Conservation (phyloP, 257 asterid species). For the Echium plantagineum region DNA sequence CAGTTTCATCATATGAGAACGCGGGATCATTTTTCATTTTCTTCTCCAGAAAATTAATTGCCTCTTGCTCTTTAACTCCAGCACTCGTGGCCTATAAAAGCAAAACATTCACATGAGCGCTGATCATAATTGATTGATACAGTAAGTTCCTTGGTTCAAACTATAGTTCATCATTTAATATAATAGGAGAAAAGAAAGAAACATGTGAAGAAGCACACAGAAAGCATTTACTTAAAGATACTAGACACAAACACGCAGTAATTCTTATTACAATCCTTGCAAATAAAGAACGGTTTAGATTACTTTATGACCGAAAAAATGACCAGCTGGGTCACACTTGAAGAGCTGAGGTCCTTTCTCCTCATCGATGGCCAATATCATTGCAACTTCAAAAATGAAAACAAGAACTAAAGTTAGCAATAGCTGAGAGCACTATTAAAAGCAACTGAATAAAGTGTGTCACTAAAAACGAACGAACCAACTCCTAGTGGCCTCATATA, state of each 20-base stretch:
- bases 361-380: slow-evolving; percentile 90
- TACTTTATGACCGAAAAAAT: slow-evolving; percentile 98
- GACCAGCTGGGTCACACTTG: slow-evolving; percentile 99
- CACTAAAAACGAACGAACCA: slow-evolving; percentile 46
- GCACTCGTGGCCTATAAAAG: slow-evolving; percentile 83
- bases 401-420: slow-evolving; percentile 2
- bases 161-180: too few relatives aligned
- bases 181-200: too few relatives aligned
- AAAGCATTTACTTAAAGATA: too few relatives aligned
- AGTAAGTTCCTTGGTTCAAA: too few relatives aligned
- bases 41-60: slow-evolving; percentile 84
- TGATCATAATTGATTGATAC: too few relatives aligned
- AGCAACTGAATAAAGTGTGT: background rate
- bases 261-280: background rate
- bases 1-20: slow-evolving; percentile 81
- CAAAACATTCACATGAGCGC: slow-evolving; percentile 7
- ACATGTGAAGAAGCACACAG: too few relatives aligned
- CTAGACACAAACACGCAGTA: too few relatives aligned
- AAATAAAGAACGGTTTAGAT: background rate
- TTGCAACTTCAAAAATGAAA: slow-evolving; percentile 52
- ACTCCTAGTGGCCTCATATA: slow-evolving; percentile 99
- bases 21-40: slow-evolving; percentile 91
- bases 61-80: too few relatives aligned
- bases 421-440: slow-evolving; percentile 4
- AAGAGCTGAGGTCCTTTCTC: slow-evolving; percentile 97